Percentiles rank a stretch among this genome's conserved stretches.
Evolutionary conservation across 2,329 filamentous ascomycete genomes (phyloP).

Genomic region (Pezicula neosporulosa): DNA sequence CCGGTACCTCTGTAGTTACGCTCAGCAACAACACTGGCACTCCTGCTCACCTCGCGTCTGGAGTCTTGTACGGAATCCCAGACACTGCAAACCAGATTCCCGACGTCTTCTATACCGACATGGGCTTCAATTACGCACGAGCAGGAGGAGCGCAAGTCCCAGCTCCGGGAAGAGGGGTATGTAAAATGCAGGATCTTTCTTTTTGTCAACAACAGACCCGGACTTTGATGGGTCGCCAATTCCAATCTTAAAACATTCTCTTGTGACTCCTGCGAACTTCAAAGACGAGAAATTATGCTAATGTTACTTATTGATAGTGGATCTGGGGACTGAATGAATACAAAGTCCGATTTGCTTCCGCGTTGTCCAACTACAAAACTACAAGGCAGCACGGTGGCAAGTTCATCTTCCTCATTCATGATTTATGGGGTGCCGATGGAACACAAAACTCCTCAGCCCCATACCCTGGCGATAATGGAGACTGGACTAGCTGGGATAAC

Average conservation of each 20-base stretch:
- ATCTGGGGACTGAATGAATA: slow-evolving; percentile 32
- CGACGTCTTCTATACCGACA: slow-evolving; percentile 33
- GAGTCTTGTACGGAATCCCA: slow-evolving; percentile 39
- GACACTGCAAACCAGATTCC: slow-evolving; percentile 35
- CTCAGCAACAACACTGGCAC: slow-evolving; percentile 28
- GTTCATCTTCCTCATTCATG: slow-evolving; percentile 43
- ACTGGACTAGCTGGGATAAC: slow-evolving; percentile 42
- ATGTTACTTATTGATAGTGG: slow-evolving; percentile 22
- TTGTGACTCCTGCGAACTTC: no score
- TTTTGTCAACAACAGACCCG: no score
- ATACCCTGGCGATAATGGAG: slow-evolving; percentile 46
- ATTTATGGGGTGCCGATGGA: slow-evolving; percentile 46
- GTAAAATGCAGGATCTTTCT: no score
- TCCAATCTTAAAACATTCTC: no score
- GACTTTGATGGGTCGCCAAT: no score
- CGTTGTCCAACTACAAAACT: slow-evolving; percentile 41
- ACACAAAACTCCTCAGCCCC: slow-evolving; percentile 30
- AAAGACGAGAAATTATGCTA: no score
- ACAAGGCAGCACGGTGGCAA: slow-evolving; percentile 36
- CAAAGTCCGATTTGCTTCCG: slow-evolving; percentile 36
- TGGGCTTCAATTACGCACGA: slow-evolving; percentile 36
- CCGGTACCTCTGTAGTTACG: slow-evolving; percentile 24
- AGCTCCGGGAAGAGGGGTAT: slow-evolving; percentile 26
- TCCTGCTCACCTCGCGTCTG: slow-evolving; percentile 34
- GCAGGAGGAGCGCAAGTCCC: slow-evolving; percentile 38